Conservation (phyloP, 805 yeast genomes). For the Nakazawaea ernobii region DNA sequence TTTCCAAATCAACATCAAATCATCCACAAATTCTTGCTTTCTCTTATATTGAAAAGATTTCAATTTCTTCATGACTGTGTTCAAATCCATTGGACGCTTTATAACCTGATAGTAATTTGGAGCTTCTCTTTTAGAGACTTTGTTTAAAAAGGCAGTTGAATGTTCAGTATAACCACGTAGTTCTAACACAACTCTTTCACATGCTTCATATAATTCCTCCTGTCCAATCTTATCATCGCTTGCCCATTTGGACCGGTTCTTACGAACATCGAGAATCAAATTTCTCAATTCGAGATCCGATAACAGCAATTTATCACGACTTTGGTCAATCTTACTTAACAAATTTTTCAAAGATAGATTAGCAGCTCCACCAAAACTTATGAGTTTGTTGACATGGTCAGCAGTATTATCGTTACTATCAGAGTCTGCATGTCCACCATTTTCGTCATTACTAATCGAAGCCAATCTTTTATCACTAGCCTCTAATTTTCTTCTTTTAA, state of each 20-base stretch:
- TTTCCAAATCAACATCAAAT: conserved; percentile 90
- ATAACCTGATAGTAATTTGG: conserved; percentile 91
- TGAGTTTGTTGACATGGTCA: conserved; percentile 21
- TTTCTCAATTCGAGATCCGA: conserved; percentile 81
- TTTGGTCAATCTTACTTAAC: conserved; percentile 68
- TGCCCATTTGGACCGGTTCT: conserved; percentile 96
- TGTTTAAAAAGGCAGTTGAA: conserved; percentile 90
- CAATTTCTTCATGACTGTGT: conserved; percentile 87
- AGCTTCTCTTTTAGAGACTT: conserved; percentile 96
- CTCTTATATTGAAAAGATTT: conserved; percentile 76
- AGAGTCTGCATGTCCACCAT: conserved; percentile 14
- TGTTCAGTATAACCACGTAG: conserved; percentile 91
- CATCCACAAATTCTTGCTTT: conserved; percentile 90
- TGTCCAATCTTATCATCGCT: conserved; percentile 93
- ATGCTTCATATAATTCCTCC: conserved; percentile 95
- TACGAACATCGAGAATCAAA: conserved; percentile 86
- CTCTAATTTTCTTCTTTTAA: conserved; percentile 71
- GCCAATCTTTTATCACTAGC: conserved; percentile 71
- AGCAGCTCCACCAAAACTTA: conserved; percentile 55
- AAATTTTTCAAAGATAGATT: conserved; percentile 75
- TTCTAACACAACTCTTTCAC: conserved; percentile 91
- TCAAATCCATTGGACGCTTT: conserved; percentile 93
- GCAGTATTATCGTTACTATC: conserved; percentile 17
- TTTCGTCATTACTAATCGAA: conserved; percentile 21
- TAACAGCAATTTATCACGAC: conserved; percentile 67